Percentiles rank a stretch among this genome's conserved stretches.
phyloP scores from a whole-genome alignment of 1,284 basidiomycete species.

The Peniophora sp. region DNA sequence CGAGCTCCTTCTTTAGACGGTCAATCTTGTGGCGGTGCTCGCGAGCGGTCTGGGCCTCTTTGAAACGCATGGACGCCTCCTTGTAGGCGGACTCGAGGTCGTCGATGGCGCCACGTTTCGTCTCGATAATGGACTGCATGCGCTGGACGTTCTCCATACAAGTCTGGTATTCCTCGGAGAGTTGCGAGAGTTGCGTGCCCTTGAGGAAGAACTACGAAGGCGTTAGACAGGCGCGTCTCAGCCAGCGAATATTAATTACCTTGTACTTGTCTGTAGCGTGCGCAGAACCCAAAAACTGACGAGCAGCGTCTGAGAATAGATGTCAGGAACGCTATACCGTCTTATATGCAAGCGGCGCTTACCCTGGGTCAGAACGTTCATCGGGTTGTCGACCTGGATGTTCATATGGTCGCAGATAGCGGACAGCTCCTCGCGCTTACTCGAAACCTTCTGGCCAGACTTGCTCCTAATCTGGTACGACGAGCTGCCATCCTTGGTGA shows the following conservation, averaged over 20 bases:
- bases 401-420: constrained; percentile 92
- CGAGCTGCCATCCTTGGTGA: constrained; percentile 69
- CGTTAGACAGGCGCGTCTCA: neutral
- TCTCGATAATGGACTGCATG: constrained; percentile 53
- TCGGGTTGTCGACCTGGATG: constrained; percentile 94
- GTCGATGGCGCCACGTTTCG: constrained; percentile 67
- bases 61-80: constrained; percentile 56
- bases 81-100: constrained; percentile 58
- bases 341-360: constrained; percentile 2
- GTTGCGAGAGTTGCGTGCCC: constrained; percentile 87
- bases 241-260: constrained; percentile 32
- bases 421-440: constrained; percentile 81
- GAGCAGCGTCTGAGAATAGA: constrained; percentile 32
- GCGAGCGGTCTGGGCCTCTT: constrained; percentile 67
- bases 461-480: constrained; percentile 81
- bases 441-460: constrained; percentile 62
- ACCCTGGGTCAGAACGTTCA: constrained; percentile 93
- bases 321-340: neutral
- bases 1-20: constrained; percentile 73
- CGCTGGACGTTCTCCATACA: constrained; percentile 68
- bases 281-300: constrained; percentile 85
- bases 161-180: constrained; percentile 80
- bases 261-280: constrained; percentile 86
- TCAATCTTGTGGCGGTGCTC: constrained; percentile 64
- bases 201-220: constrained; percentile 78